Evolutionary conservation across 2,329 filamentous ascomycete species (phyloP), one percentile per base, ranked within the genome.

Genomic region (Paecilomyces niveus): DNA sequence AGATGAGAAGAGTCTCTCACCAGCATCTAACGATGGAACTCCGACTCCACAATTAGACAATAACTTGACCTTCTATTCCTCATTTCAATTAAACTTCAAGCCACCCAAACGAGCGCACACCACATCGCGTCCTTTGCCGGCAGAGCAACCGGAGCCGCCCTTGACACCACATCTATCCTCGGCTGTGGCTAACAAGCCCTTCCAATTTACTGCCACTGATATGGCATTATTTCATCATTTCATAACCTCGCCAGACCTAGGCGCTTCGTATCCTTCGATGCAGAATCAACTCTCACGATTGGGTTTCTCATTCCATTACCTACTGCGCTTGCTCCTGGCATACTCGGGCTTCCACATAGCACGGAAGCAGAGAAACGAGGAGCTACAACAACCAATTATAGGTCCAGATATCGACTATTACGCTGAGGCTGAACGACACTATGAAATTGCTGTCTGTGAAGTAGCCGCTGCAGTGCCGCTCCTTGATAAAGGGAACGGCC

Each of bases 181-280:
- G 24, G 29, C 57, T 29, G 57, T 63, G 10, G 56, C 39, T 1
- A 52, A 52, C 2, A 55, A 49, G 6, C 55, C 59, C 13, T 63
- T 64, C 54, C 26, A 63, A 18, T 63, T 62, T 50, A 59, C 35
- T 5, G 60, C 53, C 2, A 56, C 59, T 1, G 63, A 64, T 29
- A 60, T 64, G 57, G 58, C 49, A 4, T 22, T 64, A 10, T 63
- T 63, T 33, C 61, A 64, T 32, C 58, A 63, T 39, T 58, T 59
- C 8, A 29, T 62, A 18, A 62, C 53, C 24, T 57, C 56, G 21
- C 24, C 35, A 3, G 61, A 64, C 10, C 52, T 62, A 13, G 57
- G 57, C 5, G 54, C 26, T 5, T 9, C 21, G 4, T 39, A 56
- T 1, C 45, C 18, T 6, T n/a, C 45, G 10, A 24, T 50, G 5